Percentiles rank a stretch among this genome's conserved stretches.
Evolutionary conservation across 2,329 filamentous ascomycete genomes (phyloP).

Genomic region (Fusarium sp.): DNA sequence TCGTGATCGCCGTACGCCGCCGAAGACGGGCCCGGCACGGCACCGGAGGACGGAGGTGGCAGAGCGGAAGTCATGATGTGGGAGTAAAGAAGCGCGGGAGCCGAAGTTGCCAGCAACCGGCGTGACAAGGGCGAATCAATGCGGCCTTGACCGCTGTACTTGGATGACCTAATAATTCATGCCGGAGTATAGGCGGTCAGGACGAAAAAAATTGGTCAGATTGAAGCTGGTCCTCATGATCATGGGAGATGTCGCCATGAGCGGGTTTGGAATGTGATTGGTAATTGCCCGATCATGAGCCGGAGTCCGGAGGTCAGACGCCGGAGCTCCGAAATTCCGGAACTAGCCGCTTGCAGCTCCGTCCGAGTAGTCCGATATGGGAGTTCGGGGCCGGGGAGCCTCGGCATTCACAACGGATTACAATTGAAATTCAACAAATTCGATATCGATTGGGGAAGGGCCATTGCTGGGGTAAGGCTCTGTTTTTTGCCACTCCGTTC

Average conservation of each 20-base stretch:
- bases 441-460: neutral
- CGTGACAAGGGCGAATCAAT: neutral
- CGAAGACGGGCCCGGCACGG: constrained; percentile 12
- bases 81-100: neutral
- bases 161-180: neutral
- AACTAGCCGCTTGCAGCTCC: neutral
- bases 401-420: neutral
- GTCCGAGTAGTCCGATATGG: neutral
- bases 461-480: neutral
- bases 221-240: neutral
- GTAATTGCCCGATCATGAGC: neutral
- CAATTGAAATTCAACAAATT: neutral
- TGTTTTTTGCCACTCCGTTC: neutral
- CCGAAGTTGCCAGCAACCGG: neutral
- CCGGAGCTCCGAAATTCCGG: constrained; percentile 16
- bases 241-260: constrained; percentile 14
- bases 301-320: neutral
- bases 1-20: neutral
- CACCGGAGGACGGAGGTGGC: neutral
- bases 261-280: constrained; percentile 24
- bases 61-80: constrained; percentile 9
- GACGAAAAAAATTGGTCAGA: neutral
- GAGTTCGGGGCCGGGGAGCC: neutral
- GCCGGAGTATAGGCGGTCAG: neutral
- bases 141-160: neutral